These are phyloP conservation scores for Yamadazyma friedrichii DNA, from an alignment of 1,139 yeast species.

Conservation along the genomic window DNA sequence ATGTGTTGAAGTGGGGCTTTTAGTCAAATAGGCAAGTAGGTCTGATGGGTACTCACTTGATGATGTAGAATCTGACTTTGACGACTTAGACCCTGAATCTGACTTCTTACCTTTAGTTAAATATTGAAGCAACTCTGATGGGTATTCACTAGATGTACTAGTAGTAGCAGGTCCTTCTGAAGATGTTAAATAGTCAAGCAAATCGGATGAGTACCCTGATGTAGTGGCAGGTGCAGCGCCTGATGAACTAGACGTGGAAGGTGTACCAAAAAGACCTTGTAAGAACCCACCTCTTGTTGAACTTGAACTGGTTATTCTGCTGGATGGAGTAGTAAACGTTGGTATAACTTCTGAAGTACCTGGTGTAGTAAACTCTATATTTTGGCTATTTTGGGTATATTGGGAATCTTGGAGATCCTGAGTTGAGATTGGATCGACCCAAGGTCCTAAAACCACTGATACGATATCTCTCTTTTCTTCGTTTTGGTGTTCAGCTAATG, in stretches of 20 bases:
- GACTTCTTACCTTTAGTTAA: background rate
- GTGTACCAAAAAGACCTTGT: background rate
- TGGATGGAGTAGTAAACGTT: background rate
- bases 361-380: background rate
- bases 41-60: background rate
- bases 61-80: background rate
- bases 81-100: background rate
- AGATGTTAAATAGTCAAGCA: background rate
- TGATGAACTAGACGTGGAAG: background rate
- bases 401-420: slow-evolving; percentile 3
- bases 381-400: slow-evolving; percentile 3
- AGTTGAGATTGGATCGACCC: slow-evolving; percentile 4
- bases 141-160: slow-evolving; percentile 1
- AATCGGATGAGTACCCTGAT: slow-evolving; percentile 1
- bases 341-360: background rate
- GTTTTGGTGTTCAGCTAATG: background rate
- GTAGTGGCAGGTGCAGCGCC: background rate
- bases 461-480: slow-evolving; percentile 3
- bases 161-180: background rate
- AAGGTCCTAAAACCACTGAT: slow-evolving; percentile 7
- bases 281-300: background rate
- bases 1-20: background rate
- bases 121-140: background rate
- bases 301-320: background rate
- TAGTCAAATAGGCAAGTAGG: background rate